A percentile compares a stretch with the other conserved stretches of the same genome.
These are phyloP conservation scores for Phytophthora chlamydospora DNA, from an alignment of 352 stramenopile genomes.

Conservation along the genomic window DNA sequence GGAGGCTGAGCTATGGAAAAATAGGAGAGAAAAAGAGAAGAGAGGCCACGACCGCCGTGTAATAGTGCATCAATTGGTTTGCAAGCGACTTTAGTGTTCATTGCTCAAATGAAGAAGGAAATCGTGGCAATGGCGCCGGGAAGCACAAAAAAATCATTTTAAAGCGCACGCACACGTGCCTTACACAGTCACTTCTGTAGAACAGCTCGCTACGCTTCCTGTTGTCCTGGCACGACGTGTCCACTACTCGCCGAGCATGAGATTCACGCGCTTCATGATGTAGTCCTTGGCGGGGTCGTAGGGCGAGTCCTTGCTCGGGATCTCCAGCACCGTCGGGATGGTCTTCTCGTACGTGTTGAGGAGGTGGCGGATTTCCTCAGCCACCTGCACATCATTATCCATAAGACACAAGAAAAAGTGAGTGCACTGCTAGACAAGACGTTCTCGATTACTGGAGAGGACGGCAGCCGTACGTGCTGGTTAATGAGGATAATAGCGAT, in stretches of 20 bases:
- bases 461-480: slow-evolving; percentile 88
- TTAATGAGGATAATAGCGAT: slow-evolving; percentile 99
- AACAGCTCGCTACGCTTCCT: slow-evolving; percentile 15
- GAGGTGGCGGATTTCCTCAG: slow-evolving; percentile 98
- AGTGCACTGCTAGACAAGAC: slow-evolving; percentile 4
- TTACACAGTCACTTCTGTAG: slow-evolving; percentile 18
- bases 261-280: slow-evolving; percentile 98
- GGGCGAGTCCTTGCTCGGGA: slow-evolving; percentile 95
- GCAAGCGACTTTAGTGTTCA: slow-evolving; percentile 13
- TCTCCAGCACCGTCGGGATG: slow-evolving; percentile 98
- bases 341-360: slow-evolving; percentile 98
- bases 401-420: background rate
- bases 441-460: background rate
- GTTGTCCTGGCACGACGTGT: slow-evolving; percentile 1
- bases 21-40: slow-evolving; percentile 31
- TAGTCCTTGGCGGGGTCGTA: slow-evolving; percentile 99
- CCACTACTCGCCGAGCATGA: slow-evolving; percentile 88
- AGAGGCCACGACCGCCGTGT: slow-evolving; percentile 28
- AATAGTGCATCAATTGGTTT: slow-evolving; percentile 52
- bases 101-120: background rate
- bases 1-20: slow-evolving; percentile 28
- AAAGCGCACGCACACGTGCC: slow-evolving; percentile 20
- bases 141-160: slow-evolving; percentile 24
- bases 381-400: slow-evolving; percentile 67
- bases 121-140: background rate